phyloP scores from a whole-genome alignment of 1,284 basidiomycete species.

The Puccinia triticina region DNA sequence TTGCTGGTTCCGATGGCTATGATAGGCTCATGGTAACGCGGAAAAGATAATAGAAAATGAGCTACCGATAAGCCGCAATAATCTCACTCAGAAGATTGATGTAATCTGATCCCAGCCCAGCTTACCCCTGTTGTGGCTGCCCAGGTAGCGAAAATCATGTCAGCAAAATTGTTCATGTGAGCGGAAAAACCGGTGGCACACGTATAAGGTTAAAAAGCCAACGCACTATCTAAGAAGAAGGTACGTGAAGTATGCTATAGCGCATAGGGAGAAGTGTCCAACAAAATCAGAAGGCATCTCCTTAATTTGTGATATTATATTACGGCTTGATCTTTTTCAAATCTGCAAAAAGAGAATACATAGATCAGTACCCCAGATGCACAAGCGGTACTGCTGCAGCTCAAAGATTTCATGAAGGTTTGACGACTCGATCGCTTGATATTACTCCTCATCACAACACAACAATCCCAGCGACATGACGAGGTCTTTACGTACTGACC shows the following conservation, averaged over 20 bases:
- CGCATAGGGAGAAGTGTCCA: neutral
- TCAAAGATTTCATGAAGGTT: no score
- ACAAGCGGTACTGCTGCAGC: no score
- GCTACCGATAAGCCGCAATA: neutral
- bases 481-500: no score
- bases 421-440: no score
- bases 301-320: neutral
- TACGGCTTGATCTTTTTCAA: neutral
- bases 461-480: no score
- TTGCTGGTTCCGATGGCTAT: constrained; percentile 19
- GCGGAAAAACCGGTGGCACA: neutral
- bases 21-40: neutral
- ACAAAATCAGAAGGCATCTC: neutral
- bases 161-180: neutral
- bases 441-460: no score
- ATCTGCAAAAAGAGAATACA: no score
- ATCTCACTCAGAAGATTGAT: neutral
- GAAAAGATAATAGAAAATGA: neutral
- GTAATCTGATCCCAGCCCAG: neutral
- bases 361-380: no score
- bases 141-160: neutral
- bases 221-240: constrained; percentile 15
- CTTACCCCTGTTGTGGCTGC: constrained; percentile 18
- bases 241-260: constrained; percentile 9
- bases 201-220: neutral